Conservation (phyloP, 1,284 basidiomycete genomes). For the Ganoderma sinense region DNA sequence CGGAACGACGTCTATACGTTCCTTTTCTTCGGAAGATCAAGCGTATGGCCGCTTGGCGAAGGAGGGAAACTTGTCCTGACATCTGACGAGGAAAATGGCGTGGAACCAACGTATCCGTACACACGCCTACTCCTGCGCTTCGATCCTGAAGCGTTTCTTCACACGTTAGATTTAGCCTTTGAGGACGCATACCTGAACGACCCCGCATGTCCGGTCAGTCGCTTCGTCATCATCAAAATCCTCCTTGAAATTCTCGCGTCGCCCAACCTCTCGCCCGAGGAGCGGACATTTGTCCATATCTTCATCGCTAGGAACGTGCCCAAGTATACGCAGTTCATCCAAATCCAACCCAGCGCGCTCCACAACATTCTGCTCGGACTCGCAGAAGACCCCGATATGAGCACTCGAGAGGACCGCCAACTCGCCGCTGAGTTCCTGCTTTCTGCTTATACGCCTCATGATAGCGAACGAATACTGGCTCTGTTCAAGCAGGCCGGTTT, state of each 20-base stretch:
- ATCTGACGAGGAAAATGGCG: constrained; percentile 71
- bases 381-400: constrained; percentile 73
- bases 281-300: constrained; percentile 89
- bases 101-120: constrained; percentile 90
- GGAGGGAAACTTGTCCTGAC: constrained; percentile 80
- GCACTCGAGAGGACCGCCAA: constrained; percentile 92
- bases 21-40: constrained; percentile 84
- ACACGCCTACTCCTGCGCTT: constrained; percentile 85
- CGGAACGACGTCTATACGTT: constrained; percentile 82
- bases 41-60: constrained; percentile 78
- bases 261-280: constrained; percentile 62
- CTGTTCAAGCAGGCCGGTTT: constrained; percentile 89
- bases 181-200: constrained; percentile 94
- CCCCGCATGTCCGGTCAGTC: constrained; percentile 68
- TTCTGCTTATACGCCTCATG: constrained; percentile 88
- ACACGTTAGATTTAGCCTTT: constrained; percentile 93
- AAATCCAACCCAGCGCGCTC: constrained; percentile 69
- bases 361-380: constrained; percentile 84
- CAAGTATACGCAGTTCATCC: constrained; percentile 93
- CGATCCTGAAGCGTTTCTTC: constrained; percentile 94
- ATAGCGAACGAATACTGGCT: constrained; percentile 70
- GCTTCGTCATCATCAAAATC: constrained; percentile 87
- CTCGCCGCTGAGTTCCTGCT: constrained; percentile 96
- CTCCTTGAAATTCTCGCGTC: constrained; percentile 82
- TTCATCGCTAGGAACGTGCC: constrained; percentile 97